Percentiles rank a stretch among this genome's conserved stretches.
Conservation (phyloP, 2,329 filamentous ascomycete genomes). For the Colletotrichum caudatum region DNA sequence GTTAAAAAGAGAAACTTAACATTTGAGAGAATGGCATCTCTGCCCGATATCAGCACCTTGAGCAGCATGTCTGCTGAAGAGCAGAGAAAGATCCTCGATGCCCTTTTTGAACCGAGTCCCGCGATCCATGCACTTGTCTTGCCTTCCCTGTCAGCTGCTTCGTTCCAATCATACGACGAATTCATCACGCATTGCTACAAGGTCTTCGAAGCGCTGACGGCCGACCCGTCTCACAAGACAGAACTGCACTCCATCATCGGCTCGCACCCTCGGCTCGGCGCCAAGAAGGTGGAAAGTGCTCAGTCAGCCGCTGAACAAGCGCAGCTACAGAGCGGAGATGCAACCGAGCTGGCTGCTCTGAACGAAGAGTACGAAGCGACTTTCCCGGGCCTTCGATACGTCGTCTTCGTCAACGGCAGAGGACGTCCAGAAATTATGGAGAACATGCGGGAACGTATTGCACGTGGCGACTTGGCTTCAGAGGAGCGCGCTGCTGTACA, state of each 20-base stretch:
- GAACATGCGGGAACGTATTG: constrained; percentile 83
- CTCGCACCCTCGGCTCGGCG: constrained; percentile 86
- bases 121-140: constrained; percentile 79
- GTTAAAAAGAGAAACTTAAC: background rate
- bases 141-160: constrained; percentile 68
- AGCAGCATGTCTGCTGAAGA: constrained; percentile 65
- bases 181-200: constrained; percentile 76
- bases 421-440: constrained; percentile 80
- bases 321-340: constrained; percentile 69
- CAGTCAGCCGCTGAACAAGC: constrained; percentile 87
- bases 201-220: constrained; percentile 71
- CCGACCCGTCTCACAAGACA: constrained; percentile 59
- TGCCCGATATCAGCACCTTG: constrained; percentile 71
- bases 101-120: constrained; percentile 85
- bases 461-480: constrained; percentile 70
- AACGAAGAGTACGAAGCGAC: constrained; percentile 83
- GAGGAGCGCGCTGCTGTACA: constrained; percentile 82
- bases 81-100: constrained; percentile 73
- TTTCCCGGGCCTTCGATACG: constrained; percentile 88
- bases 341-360: constrained; percentile 71
- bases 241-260: constrained; percentile 79
- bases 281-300: constrained; percentile 83
- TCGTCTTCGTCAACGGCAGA: constrained; percentile 91
- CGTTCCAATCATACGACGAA: constrained; percentile 75
- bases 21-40: constrained; percentile 44